Conservation (phyloP, 768 basidiomycete species). For the Peribolospora kevripleyi region DNA sequence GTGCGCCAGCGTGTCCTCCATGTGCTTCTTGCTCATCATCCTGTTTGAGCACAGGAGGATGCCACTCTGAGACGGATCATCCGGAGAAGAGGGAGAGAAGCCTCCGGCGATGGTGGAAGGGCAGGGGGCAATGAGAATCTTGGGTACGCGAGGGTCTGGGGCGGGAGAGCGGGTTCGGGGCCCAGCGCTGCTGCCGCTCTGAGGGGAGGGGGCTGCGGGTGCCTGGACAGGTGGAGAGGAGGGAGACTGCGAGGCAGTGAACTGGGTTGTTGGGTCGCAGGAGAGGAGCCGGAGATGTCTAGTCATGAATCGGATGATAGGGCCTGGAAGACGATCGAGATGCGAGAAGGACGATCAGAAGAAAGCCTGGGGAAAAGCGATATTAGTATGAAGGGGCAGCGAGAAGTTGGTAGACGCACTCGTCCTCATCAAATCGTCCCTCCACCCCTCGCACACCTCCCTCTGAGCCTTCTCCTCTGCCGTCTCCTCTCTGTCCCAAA, state of each 20-base stretch:
- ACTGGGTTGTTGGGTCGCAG: constrained; percentile 1
- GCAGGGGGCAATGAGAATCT: constrained; percentile 61
- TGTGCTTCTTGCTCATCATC: constrained; percentile 54
- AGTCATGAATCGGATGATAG: constrained; percentile 68
- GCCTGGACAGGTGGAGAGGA: too few species aligned
- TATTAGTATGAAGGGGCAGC: neutral
- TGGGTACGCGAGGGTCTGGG: constrained; percentile 39
- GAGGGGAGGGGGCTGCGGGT: too few species aligned
- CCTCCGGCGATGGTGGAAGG: constrained; percentile 50
- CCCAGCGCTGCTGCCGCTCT: neutral
- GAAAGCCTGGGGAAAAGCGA: neutral
- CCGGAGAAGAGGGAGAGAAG: constrained; percentile 34
- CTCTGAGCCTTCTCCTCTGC: constrained; percentile 20
- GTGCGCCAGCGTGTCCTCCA: constrained; percentile 82
- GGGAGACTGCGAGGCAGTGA: too few species aligned
- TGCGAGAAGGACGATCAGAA: neutral
- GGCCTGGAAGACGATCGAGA: constrained; percentile 29
- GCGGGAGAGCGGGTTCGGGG: constrained; percentile 27
- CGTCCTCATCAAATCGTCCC: constrained; percentile 38
- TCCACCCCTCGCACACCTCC: constrained; percentile 41
- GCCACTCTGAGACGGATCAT: constrained; percentile 28
- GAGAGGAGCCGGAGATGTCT: constrained; percentile 47
- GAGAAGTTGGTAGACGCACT: constrained; percentile 27
- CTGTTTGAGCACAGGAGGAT: constrained; percentile 67
- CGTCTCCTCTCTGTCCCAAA: too few species aligned